These are phyloP conservation scores for Diaporthe helianthi DNA, from an alignment of 2,329 filamentous ascomycete genomes.

Conservation along the genomic window DNA sequence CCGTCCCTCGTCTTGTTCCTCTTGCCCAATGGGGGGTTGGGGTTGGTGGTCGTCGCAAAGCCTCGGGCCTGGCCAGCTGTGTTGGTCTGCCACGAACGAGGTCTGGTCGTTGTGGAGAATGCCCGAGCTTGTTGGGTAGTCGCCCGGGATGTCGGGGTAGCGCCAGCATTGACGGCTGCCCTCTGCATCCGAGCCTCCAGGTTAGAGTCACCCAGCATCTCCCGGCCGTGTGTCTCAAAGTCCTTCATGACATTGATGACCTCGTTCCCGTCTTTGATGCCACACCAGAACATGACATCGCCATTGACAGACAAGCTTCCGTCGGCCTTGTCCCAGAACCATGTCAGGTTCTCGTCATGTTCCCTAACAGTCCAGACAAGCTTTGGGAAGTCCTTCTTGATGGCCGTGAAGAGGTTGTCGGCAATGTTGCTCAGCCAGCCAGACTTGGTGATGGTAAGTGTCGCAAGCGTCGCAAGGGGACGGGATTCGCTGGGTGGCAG, in stretches of 20 bases:
- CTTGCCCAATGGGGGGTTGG: slow-evolving; percentile 87
- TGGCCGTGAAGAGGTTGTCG: slow-evolving; percentile 91
- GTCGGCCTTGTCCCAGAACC: slow-evolving; percentile 98
- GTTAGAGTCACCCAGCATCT: slow-evolving; percentile 90
- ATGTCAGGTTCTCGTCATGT: slow-evolving; percentile 94
- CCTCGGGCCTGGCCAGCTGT: slow-evolving; percentile 44
- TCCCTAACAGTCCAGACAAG: slow-evolving; percentile 97
- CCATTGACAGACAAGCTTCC: slow-evolving; percentile 86
- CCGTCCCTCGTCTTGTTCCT: slow-evolving; percentile 85
- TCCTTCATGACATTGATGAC: slow-evolving; percentile 84
- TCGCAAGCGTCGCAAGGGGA: slow-evolving; percentile 81
- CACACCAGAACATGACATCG: slow-evolving; percentile 96
- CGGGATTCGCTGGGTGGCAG: slow-evolving; percentile 73
- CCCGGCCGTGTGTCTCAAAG: slow-evolving; percentile 80
- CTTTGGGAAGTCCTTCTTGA: slow-evolving; percentile 92
- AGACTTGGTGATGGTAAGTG: slow-evolving; percentile 90
- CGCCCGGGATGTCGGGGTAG: slow-evolving; percentile 39
- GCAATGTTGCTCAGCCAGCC: slow-evolving; percentile 95
- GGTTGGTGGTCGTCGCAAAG: slow-evolving; percentile 75
- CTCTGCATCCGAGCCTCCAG: slow-evolving; percentile 84
- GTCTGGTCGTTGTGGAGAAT: slow-evolving; percentile 67
- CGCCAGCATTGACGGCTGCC: slow-evolving; percentile 66
- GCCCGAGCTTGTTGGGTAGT: slow-evolving; percentile 66
- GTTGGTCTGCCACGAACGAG: slow-evolving; percentile 31
- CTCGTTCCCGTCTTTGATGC: slow-evolving; percentile 81